Base-by-base conservation (phyloP, 768 basidiomycete genomes). In the Lactarius hatsudake region DNA sequence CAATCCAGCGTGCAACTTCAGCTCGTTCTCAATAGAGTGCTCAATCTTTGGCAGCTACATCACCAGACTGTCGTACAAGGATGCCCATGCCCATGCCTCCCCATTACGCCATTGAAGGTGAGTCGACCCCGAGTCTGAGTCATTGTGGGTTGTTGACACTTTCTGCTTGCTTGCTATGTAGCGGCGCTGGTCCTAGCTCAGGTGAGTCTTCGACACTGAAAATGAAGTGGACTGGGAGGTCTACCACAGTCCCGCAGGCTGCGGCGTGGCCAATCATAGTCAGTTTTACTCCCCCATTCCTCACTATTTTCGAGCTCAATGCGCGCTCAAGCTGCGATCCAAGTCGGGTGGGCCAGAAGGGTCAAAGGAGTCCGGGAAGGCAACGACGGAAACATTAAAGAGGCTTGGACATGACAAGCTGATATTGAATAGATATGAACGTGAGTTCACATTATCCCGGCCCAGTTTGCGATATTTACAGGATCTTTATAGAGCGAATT, bases 371-470 rank as follows among this genome's bases (percentile, higher is more conserved):
- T 30, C 30, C 30, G 5, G 30, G 30, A 30, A 6, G 10, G 2
- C 1, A 34, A 34, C 90, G 42, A 70, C 86, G 64, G 86, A 91
- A 71, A 86, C 89, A 13, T 72, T 93, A 66, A 86, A 88, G 72
- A 86, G 84, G 61, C 76, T 92, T n/a, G 90, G 90, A 4, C 88
- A 92, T 75, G 83, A 78, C 45, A 82, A 85, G 59, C 80, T 97
- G 5, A 85, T 91, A 71, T 81, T 99, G 63, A 87, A 92, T 72
- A 95, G 98, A 77, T 93, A 98, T 74, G 96, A 99, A 80, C 79
- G 93, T 93, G 75, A 69, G 89, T 76, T 34, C 1, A 60, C 42
- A 40, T 64, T 20, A 30, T 26, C 12, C 48, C 6, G 12, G 10
- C 20, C 30, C 28, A 18, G 17, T 59, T 61, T 45, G 28, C 36